phyloP scores from a whole-genome alignment of 2,329 filamentous ascomycete genomes.

The Penicillium sp. region DNA sequence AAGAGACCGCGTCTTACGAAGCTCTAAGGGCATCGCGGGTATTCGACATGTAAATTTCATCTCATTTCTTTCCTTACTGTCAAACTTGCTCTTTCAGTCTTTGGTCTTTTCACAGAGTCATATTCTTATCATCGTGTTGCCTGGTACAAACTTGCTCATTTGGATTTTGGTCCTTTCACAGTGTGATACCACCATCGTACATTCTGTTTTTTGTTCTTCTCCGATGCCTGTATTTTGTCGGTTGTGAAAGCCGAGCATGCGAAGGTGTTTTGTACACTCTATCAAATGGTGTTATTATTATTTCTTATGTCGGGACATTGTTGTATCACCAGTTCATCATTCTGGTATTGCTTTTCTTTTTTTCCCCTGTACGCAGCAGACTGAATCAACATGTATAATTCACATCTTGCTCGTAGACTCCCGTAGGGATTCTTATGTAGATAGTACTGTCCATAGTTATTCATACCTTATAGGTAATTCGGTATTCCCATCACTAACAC shows the following conservation, averaged over 20 bases:
- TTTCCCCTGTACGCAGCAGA: neutral
- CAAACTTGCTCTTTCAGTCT: neutral
- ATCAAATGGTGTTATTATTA: neutral
- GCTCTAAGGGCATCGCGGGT: neutral
- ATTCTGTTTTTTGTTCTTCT: neutral
- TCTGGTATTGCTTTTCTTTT: neutral
- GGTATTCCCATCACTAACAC: no score
- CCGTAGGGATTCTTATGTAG: no score
- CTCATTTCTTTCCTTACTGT: neutral
- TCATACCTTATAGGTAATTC: no score
- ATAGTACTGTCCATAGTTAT: no score
- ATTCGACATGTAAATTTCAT: neutral
- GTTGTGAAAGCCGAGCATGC: neutral
- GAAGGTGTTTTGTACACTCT: neutral
- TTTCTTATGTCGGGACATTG: neutral
- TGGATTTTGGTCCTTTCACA: neutral
- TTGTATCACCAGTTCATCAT: neutral
- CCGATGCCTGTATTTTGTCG: neutral
- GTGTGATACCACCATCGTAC: neutral
- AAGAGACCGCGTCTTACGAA: neutral
- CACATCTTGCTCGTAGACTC: no score
- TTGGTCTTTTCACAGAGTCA: neutral
- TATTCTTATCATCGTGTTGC: no score
- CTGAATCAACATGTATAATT: neutral
- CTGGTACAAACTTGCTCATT: neutral